Conservation (phyloP, 176 grass and related monocot genomes). For the Bonia amplexicaulis region DNA sequence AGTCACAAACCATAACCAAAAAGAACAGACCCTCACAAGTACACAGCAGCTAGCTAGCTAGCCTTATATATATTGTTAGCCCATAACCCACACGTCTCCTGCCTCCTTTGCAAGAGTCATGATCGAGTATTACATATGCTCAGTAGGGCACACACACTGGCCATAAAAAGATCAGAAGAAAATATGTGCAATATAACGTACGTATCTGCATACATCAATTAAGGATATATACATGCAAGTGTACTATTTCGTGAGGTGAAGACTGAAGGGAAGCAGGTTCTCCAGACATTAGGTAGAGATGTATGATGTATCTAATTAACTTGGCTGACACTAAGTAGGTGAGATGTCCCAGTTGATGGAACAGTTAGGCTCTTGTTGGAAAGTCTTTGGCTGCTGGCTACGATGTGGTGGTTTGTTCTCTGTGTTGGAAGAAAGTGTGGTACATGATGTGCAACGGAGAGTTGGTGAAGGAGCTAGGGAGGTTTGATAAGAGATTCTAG, state of each 20-base stretch:
- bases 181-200: not conserved
- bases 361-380: slow-evolving; percentile 10
- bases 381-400: slow-evolving; percentile 1
- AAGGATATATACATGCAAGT: not conserved
- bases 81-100: too few species aligned
- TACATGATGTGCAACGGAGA: not conserved
- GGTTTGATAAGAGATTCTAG: slow-evolving; percentile 49
- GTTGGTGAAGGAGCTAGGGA: not conserved
- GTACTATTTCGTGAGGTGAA: not conserved
- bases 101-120: too few species aligned
- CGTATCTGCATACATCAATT: not conserved
- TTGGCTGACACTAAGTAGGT: slow-evolving; percentile 30
- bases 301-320: slow-evolving; percentile 21
- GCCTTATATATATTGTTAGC: not conserved
- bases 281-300: not conserved
- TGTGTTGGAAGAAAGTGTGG: not conserved
- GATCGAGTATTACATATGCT: not conserved
- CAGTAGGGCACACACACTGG: not conserved
- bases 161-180: not conserved
- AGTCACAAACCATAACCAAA: too few species aligned
- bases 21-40: too few species aligned
- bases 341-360: slow-evolving; percentile 27
- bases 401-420: slow-evolving; percentile 2
- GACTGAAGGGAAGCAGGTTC: not conserved
- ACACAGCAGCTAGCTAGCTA: not conserved